Evolutionary conservation across 768 basidiomycete genomes (phyloP).

Genomic region (Leccinellum albellum): DNA sequence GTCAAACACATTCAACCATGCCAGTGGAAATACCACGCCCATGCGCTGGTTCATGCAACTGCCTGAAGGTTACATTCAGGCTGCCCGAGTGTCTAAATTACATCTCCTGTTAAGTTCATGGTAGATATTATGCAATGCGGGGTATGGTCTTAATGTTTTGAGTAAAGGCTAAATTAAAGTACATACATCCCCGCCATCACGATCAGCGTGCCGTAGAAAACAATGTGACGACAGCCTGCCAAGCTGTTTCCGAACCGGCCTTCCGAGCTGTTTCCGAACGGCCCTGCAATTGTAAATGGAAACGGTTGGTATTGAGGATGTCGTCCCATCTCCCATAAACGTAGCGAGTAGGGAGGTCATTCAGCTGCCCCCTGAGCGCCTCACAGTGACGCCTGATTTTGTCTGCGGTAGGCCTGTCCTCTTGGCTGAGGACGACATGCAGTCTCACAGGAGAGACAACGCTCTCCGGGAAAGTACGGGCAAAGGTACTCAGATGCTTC

Average conservation of each 20-base stretch:
- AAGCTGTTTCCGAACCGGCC: conserved; percentile 2
- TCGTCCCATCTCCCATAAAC: too few relatives aligned
- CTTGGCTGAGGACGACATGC: conserved; percentile 8
- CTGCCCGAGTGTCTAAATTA: too few relatives aligned
- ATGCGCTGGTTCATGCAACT: too few relatives aligned
- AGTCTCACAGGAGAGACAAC: not conserved
- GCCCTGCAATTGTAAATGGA: too few relatives aligned
- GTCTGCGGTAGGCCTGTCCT: rapidly evolving
- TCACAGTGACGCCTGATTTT: not conserved
- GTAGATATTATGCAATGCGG: too few relatives aligned
- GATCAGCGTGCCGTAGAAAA: not conserved
- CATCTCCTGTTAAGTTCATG: too few relatives aligned
- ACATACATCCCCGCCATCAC: not conserved
- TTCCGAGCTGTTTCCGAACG: too few relatives aligned
- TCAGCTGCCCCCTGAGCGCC: not conserved
- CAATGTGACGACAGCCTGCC: conserved; percentile 9
- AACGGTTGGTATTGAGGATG: too few relatives aligned
- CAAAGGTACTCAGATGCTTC: conserved; percentile 7
- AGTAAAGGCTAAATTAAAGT: not conserved
- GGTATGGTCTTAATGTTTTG: not conserved
- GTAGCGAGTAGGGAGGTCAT: too few relatives aligned
- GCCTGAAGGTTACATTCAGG: too few relatives aligned
- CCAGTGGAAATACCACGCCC: too few relatives aligned
- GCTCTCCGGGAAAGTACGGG: not conserved
- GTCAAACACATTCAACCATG: too few relatives aligned